Conservation (phyloP, 176 grass and related monocot species). For the Hordeum marinum region DNA sequence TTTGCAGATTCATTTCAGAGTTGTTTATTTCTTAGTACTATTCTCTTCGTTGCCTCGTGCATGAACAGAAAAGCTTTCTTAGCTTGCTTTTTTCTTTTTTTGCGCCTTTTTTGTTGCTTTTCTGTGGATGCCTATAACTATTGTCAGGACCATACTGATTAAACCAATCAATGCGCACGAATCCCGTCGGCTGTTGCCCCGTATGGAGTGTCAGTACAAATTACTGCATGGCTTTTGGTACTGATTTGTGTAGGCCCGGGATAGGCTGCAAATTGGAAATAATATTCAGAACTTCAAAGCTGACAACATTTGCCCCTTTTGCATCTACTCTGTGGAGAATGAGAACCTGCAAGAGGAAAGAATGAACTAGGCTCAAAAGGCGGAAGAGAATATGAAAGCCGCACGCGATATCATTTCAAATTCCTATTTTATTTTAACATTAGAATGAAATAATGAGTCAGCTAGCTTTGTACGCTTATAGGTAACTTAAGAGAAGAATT, state of each 20-base stretch:
- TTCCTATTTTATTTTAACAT: neutral
- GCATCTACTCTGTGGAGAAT: neutral
- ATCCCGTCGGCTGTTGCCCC: neutral
- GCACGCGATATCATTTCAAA: neutral
- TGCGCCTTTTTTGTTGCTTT: neutral
- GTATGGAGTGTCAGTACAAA: neutral
- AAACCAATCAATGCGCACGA: neutral
- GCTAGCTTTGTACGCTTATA: neutral
- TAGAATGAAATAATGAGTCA: neutral
- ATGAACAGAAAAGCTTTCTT: neutral
- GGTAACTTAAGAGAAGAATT: neutral
- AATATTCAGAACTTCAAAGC: neutral
- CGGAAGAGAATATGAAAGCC: conserved; percentile 7
- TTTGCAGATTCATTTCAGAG: neutral
- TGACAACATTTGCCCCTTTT: neutral
- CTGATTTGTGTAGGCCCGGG: neutral
- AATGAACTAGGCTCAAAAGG: neutral
- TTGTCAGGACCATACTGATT: neutral
- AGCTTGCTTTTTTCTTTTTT: neutral
- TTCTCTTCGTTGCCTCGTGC: neutral
- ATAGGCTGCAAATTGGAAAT: neutral
- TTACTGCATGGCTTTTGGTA: neutral
- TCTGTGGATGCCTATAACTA: neutral
- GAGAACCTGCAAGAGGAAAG: neutral
- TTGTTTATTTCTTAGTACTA: neutral